Evolutionary conservation across 768 basidiomycete species (phyloP), one percentile per base, ranked within the genome.

Genomic region (Termitomyces titanicus): DNA sequence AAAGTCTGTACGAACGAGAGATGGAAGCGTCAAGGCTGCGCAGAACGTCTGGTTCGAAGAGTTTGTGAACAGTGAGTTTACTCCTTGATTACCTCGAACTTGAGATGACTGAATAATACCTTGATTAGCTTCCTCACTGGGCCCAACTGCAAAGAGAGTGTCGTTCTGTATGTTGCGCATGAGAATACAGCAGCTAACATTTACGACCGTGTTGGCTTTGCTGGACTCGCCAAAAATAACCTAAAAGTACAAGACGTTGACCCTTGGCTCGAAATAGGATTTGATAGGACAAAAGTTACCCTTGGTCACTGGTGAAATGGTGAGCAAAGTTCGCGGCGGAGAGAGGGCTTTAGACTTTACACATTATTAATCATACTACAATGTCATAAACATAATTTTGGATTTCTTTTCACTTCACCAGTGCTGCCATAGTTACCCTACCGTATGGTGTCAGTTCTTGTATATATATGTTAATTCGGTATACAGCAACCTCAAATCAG

Each of bases 91-190:
- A 7, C 1, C 39, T 12, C 27, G 5, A 15, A 12, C 27, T n/a
- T 35, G 7, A 13, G n/a, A 51, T 42, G 17, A 29, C 46, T 61
- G 51, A 53, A n/a, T n/a, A n/a, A n/a, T 57, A 72, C 52, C 8
- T 40, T 44, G 12, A 12, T 35, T 47, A 65, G 77, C 29, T 58
- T 81, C 17, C 53, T 65, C 47, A 61, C 53, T 37, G 46, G 60
- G 22, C 47, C 58, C 48, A 22, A 58, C 39, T 42, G 40, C 15
- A 83, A 83, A 59, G 66, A 78, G 15, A 71, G 64, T 2, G 74
- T 91, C 20, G 83, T 83, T 0, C 75, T 91, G 4, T 92, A 85
- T 57, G 88, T 89, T 15, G 88, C 83, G 1, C 71, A 81, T 53
- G 67, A 72, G 33, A 82, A 87, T 58, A 64, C 56, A 1, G 81